phyloP scores from a whole-genome alignment of 2,329 filamentous ascomycete genomes.

The Claviceps purpurea region DNA sequence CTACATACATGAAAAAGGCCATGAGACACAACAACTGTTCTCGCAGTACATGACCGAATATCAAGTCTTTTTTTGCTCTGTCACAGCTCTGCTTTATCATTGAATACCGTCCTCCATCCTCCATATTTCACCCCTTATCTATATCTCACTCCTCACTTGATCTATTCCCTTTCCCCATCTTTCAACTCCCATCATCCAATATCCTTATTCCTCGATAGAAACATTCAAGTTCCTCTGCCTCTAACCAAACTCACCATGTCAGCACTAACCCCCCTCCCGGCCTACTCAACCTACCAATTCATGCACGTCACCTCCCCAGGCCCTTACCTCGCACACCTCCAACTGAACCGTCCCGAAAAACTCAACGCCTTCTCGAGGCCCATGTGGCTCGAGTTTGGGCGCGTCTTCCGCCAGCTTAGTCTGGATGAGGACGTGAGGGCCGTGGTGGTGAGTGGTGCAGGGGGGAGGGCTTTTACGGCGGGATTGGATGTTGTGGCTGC shows the following conservation, averaged over 20 bases:
- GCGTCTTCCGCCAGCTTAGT: constrained; percentile 61
- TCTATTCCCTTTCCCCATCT: background rate
- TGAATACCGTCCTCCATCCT: too few relatives aligned
- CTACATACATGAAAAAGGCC: too few relatives aligned
- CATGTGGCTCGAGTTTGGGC: constrained; percentile 75
- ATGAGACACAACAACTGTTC: too few relatives aligned
- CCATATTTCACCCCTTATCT: too few relatives aligned
- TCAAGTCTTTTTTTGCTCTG: too few relatives aligned
- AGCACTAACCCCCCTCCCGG: constrained; percentile 10
- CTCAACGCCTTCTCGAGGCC: constrained; percentile 75
- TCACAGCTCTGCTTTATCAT: too few relatives aligned
- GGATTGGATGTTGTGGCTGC: constrained; percentile 53
- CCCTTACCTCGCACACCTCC: constrained; percentile 71
- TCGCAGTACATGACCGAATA: too few relatives aligned
- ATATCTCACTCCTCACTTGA: too few relatives aligned
- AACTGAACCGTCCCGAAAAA: constrained; percentile 79
- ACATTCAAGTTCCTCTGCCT: too few relatives aligned
- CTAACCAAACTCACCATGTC: too few relatives aligned
- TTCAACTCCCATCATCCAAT: background rate
- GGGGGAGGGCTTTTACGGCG: constrained; percentile 71
- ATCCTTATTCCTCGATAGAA: too few relatives aligned
- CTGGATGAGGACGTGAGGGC: constrained; percentile 58
- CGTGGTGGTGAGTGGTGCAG: constrained; percentile 68
- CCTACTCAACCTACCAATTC: constrained; percentile 42
- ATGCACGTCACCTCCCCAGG: constrained; percentile 62